Conservation (phyloP, 78 protist genomes). For the Planoprotostelium fungivorum region DNA sequence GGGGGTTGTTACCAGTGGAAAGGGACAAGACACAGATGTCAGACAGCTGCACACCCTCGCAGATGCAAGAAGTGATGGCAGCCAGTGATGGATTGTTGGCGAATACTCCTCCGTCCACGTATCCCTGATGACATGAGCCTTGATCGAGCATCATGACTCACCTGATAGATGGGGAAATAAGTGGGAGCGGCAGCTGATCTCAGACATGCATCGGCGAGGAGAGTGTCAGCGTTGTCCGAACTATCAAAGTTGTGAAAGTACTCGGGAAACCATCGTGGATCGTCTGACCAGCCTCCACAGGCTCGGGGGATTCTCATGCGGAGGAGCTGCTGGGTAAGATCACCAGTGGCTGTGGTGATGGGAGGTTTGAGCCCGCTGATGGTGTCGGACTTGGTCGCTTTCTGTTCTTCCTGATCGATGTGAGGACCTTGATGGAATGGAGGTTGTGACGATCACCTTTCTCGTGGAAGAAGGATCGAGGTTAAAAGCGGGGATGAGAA, state of each 20-base stretch:
- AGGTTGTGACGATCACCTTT: not conserved
- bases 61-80: constrained; percentile 35
- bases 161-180: constrained; percentile 34
- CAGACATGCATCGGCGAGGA: constrained; percentile 29
- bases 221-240: constrained; percentile 9
- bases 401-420: no score
- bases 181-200: constrained; percentile 56
- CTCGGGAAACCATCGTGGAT: constrained; percentile 60
- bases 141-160: not conserved
- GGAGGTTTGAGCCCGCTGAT: no score
- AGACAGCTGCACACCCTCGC: constrained; percentile 14
- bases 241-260: constrained; percentile 40
- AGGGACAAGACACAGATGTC: constrained; percentile 27
- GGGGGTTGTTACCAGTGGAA: constrained; percentile 48
- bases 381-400: no score
- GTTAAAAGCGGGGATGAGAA: constrained; percentile 48
- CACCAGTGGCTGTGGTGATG: no score
- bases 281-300: no score
- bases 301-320: no score
- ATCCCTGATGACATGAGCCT: constrained; percentile 14
- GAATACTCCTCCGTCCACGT: constrained; percentile 58
- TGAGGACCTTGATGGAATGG: not conserved
- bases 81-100: constrained; percentile 40
- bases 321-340: no score
- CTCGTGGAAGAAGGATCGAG: constrained; percentile 21